A percentile compares a stretch with the other conserved stretches of the same genome.
These are phyloP conservation scores for Chalaropsis ovoidea DNA, from an alignment of 2,329 filamentous ascomycete species.

Conservation along the genomic window DNA sequence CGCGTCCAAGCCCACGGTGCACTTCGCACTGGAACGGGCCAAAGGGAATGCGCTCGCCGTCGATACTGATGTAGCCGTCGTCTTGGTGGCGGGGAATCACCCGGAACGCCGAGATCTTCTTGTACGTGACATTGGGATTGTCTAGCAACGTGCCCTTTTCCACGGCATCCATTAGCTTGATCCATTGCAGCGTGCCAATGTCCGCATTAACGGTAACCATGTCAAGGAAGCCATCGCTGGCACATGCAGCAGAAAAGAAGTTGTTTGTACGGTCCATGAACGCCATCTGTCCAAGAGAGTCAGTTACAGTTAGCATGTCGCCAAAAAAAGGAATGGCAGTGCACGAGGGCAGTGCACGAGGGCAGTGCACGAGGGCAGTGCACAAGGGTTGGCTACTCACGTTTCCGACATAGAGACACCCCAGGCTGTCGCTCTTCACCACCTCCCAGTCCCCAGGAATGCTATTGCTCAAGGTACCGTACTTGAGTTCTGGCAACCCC, in stretches of 20 bases:
- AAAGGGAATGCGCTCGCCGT: conserved; percentile 80
- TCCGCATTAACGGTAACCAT: conserved; percentile 71
- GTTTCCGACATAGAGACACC: conserved; percentile 91
- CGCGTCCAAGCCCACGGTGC: conserved; percentile 69
- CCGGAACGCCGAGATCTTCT: conserved; percentile 79
- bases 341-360: not conserved
- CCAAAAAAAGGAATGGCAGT: no score
- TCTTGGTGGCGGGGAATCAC: conserved; percentile 63
- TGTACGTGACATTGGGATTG: conserved; percentile 63
- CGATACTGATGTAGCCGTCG: conserved; percentile 83
- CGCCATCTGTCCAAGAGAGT: conserved; percentile 52
- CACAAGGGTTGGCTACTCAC: conserved; percentile 37
- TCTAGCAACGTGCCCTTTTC: conserved; percentile 71
- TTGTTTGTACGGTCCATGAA: conserved; percentile 80
- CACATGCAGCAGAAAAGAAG: conserved; percentile 76
- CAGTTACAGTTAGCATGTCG: not conserved
- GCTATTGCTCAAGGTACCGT: conserved; percentile 68
- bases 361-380: no score
- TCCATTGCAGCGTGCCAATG: conserved; percentile 53
- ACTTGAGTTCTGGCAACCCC: conserved; percentile 62
- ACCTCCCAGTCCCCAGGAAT: conserved; percentile 69
- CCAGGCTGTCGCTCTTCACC: conserved; percentile 63
- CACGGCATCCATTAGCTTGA: conserved; percentile 61
- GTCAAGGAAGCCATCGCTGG: conserved; percentile 78
- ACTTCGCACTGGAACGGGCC: conserved; percentile 86